Percentiles rank a stretch among this genome's conserved stretches.
Evolutionary conservation across 345 rosid species (phyloP).

Genomic region (Diplotaxis tenuifolia): DNA sequence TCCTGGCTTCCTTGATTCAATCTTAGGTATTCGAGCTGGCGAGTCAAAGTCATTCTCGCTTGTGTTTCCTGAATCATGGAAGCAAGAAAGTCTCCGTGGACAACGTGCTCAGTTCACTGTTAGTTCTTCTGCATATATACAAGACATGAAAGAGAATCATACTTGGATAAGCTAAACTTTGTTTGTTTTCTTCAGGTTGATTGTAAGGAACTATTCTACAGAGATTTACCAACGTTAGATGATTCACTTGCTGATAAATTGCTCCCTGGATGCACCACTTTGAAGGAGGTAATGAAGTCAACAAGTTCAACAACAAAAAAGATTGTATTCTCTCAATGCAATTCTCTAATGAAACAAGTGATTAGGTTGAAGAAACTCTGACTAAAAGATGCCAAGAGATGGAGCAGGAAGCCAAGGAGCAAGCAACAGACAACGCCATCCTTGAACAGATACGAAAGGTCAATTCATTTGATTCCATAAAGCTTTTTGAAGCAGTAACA

Average conservation of each 20-base stretch:
- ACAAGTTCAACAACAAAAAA: neutral
- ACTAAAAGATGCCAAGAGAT: conserved; percentile 69
- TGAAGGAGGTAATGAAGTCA: conserved; percentile 56
- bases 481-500: conserved; percentile 6
- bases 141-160: neutral
- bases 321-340: neutral
- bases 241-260: conserved; percentile 85
- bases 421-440: conserved; percentile 92
- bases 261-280: conserved; percentile 72
- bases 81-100: conserved; percentile 77
- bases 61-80: conserved; percentile 85
- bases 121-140: conserved; percentile 39
- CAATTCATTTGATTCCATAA: neutral
- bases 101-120: conserved; percentile 86
- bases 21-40: conserved; percentile 65
- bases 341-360: conserved; percentile 10
- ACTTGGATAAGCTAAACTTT: neutral
- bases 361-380: conserved; percentile 74
- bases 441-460: conserved; percentile 88
- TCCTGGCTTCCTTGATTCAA: conserved; percentile 79
- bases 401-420: conserved; percentile 78
- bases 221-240: conserved; percentile 74
- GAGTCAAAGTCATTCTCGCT: conserved; percentile 82
- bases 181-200: conserved; percentile 54
- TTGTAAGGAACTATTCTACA: conserved; percentile 79